These are phyloP conservation scores for Ophiognomonia clavigignenti-juglandacearum DNA, from an alignment of 2,329 filamentous ascomycete species.

Conservation along the genomic window DNA sequence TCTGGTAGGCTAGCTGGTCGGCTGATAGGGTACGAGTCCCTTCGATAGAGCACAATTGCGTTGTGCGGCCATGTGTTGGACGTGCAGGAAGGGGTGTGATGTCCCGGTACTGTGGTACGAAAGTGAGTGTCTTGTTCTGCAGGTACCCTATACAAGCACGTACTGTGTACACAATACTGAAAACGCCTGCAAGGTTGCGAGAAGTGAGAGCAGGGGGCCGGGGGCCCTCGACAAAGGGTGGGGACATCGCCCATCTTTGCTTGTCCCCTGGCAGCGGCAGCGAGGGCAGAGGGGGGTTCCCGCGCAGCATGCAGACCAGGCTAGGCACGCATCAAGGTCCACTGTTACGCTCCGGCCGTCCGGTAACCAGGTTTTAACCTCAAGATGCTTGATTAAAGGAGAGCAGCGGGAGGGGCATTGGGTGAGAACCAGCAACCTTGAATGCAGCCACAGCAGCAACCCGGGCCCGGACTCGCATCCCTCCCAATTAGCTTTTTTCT, in stretches of 20 bases:
- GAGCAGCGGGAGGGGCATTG: background rate
- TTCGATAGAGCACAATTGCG: no score
- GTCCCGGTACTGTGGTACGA: background rate
- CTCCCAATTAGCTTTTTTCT: slow-evolving; percentile 4
- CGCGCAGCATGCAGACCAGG: background rate
- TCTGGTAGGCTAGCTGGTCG: no score
- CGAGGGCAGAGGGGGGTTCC: background rate
- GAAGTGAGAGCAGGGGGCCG: background rate
- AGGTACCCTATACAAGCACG: background rate
- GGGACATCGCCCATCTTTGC: slow-evolving; percentile 6
- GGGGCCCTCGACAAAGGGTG: background rate
- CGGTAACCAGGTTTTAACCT: slow-evolving; percentile 17
- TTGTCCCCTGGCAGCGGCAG: background rate
- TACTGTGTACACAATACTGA: background rate
- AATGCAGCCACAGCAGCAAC: background rate
- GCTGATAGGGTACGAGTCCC: no score
- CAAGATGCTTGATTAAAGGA: slow-evolving; percentile 7
- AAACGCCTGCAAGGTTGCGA: background rate
- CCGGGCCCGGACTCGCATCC: slow-evolving; percentile 2
- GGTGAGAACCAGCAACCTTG: no score
- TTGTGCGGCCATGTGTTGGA: slow-evolving; percentile 16
- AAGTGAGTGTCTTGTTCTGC: no score
- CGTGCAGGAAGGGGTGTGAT: slow-evolving; percentile 10
- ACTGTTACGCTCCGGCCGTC: slow-evolving; percentile 4
- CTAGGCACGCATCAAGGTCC: background rate